phyloP scores from a whole-genome alignment of 2,329 filamentous ascomycete genomes.

The Simplicillium sp. region DNA sequence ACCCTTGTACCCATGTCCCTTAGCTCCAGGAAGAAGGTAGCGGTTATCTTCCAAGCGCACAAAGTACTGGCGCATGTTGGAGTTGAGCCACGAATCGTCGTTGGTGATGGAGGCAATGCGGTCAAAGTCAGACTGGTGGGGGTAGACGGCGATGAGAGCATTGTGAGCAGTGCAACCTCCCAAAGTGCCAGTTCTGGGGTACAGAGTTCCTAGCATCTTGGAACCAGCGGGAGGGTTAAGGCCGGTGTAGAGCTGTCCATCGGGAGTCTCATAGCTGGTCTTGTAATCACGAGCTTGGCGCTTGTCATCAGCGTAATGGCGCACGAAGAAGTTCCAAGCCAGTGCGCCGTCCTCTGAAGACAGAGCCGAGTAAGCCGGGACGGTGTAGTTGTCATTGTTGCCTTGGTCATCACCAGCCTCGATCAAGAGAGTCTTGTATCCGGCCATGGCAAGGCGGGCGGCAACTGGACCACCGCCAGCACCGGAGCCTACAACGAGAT shows the following conservation, averaged over 20 bases:
- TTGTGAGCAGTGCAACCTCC: conserved; percentile 50
- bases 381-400: conserved; percentile 34
- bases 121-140: conserved; percentile 42
- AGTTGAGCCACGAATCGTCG: conserved; percentile 42
- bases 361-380: conserved; percentile 43
- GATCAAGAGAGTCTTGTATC: conserved; percentile 50
- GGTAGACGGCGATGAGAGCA: conserved; percentile 42
- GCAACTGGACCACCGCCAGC: conserved; percentile 50
- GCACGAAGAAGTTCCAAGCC: conserved; percentile 56
- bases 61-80: conserved; percentile 50
- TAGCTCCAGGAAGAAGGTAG: conserved; percentile 31
- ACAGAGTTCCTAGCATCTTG: conserved; percentile 41
- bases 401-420: conserved; percentile 51
- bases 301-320: conserved; percentile 45
- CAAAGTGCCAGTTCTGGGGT: conserved; percentile 46
- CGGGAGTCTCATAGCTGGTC: conserved; percentile 43
- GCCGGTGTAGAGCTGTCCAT: conserved; percentile 43
- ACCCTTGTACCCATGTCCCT: conserved; percentile 47
- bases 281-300: conserved; percentile 48
- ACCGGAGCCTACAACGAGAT: conserved; percentile 52
- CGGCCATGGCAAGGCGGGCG: conserved; percentile 48
- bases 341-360: conserved; percentile 46
- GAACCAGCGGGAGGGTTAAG: conserved; percentile 41
- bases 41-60: conserved; percentile 41
- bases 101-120: conserved; percentile 43